These are phyloP conservation scores for Penicillium herquei DNA, from an alignment of 495 filamentous ascomycete species.

Conservation along the genomic window DNA sequence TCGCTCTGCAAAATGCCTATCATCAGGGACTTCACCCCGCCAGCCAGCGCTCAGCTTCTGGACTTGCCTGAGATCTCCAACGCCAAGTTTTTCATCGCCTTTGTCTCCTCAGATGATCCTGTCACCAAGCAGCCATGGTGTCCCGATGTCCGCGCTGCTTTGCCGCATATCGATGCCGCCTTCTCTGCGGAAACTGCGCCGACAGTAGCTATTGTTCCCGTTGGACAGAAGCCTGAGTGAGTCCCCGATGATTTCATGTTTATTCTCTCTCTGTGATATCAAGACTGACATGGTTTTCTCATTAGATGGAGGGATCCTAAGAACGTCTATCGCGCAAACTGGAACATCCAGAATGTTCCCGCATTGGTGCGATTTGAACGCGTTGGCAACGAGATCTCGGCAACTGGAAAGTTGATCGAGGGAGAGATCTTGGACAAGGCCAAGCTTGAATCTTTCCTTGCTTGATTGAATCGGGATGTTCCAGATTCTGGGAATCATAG, in stretches of 20 bases:
- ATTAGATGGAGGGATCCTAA: conserved; percentile 29
- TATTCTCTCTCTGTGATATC: not conserved
- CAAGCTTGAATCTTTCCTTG: conserved; percentile 16
- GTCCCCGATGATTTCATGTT: not conserved
- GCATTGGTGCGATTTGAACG: conserved; percentile 29
- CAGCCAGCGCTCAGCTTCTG: conserved; percentile 17
- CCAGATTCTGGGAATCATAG: too few relatives aligned
- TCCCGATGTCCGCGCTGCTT: conserved; percentile 30
- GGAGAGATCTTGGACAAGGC: conserved; percentile 29
- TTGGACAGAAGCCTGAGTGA: conserved; percentile 30
- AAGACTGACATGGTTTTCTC: not conserved
- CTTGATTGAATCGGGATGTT: conserved; percentile 2
- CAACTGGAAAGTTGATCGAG: conserved; percentile 27
- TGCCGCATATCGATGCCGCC: conserved; percentile 24
- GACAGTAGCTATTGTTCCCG: conserved; percentile 22
- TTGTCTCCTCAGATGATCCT: conserved; percentile 25
- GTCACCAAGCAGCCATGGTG: conserved; percentile 31
- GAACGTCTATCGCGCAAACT: conserved; percentile 28
- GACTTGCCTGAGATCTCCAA: conserved; percentile 16
- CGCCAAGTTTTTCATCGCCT: conserved; percentile 28
- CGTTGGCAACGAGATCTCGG: conserved; percentile 24
- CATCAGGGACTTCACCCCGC: conserved; percentile 23
- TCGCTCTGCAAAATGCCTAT: conserved; percentile 25
- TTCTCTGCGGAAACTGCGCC: conserved; percentile 20
- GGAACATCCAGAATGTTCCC: conserved; percentile 26